Evolutionary conservation across 1,284 basidiomycete species (phyloP).

Genomic region (Anthracocystis panici-leucophaei): DNA sequence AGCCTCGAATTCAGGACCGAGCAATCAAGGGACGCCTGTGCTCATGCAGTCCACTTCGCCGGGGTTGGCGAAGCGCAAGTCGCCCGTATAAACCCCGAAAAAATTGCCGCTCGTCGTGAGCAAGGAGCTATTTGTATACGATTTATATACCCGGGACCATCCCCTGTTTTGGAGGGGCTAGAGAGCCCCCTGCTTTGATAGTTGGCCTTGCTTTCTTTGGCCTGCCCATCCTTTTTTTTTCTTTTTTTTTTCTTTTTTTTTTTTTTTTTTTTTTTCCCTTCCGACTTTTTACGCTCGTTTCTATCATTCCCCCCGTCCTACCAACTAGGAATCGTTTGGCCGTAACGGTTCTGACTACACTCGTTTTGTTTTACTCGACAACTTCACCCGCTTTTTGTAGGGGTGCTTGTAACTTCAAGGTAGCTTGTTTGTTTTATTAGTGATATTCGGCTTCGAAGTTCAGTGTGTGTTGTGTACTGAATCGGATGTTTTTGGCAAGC

Average conservation of each 20-base stretch:
- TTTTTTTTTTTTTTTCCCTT: too few species aligned
- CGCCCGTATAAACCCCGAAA: constrained; percentile 13
- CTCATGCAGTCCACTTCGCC: constrained; percentile 42
- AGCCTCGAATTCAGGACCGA: constrained; percentile 52
- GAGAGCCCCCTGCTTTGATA: constrained; percentile 5
- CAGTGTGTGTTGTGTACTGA: too few species aligned
- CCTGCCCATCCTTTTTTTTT: neutral
- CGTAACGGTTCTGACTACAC: neutral
- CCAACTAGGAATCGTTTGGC: neutral
- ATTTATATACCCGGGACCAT: constrained; percentile 21
- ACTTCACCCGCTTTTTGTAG: too few species aligned
- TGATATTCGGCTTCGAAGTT: neutral
- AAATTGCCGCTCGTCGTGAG: neutral
- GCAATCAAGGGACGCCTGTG: constrained; percentile 38
- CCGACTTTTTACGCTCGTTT: neutral
- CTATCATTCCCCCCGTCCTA: neutral
- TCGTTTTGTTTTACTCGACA: neutral
- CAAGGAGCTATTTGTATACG: neutral
- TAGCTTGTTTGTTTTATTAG: neutral
- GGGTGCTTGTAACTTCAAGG: too few species aligned
- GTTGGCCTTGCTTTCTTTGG: neutral
- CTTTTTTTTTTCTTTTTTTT: neutral
- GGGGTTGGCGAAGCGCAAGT: constrained; percentile 46
- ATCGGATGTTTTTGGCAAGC: too few species aligned
- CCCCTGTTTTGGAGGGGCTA: too few species aligned